A percentile compares a stretch with the other conserved stretches of the same genome.
Evolutionary conservation across 2,329 filamentous ascomycete species (phyloP).

Genomic region (Penicillium sp.): DNA sequence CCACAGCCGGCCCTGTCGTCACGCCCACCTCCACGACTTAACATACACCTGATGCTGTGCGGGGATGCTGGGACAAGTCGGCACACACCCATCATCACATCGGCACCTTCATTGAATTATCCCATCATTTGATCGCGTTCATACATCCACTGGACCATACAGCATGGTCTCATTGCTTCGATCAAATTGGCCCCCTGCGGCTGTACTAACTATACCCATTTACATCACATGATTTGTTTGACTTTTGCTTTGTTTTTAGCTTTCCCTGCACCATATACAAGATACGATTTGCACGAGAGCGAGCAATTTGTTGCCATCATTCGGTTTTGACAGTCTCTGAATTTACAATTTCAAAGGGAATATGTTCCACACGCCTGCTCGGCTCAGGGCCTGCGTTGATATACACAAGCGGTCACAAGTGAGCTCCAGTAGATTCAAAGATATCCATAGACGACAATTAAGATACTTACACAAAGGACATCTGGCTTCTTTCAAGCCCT

Average conservation of each 20-base stretch:
- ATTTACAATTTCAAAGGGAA: too few species aligned
- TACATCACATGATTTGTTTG: constrained; percentile 1
- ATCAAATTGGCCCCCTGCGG: background rate
- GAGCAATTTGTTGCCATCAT: background rate
- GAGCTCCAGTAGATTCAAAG: too few species aligned
- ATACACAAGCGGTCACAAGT: too few species aligned
- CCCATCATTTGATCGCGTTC: background rate
- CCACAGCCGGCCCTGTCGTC: background rate
- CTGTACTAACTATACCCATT: constrained; percentile 5
- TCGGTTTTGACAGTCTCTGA: background rate
- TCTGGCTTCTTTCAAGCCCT: too few species aligned
- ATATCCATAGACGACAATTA: too few species aligned
- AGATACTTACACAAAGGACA: too few species aligned
- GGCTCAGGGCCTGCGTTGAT: too few species aligned
- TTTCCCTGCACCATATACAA: constrained; percentile 1
- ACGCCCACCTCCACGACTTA: background rate
- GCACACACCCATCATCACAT: background rate
- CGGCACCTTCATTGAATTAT: background rate
- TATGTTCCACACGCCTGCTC: too few species aligned
- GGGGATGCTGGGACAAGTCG: background rate
- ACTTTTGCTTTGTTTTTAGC: background rate
- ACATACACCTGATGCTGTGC: background rate
- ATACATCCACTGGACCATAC: background rate
- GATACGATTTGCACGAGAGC: constrained; percentile 6
- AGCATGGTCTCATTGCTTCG: background rate